Evolutionary conservation across 164 flowering plant species (phyloP), one percentile per base, ranked within the genome.

Genomic region (Paratinospora sagittata): DNA sequence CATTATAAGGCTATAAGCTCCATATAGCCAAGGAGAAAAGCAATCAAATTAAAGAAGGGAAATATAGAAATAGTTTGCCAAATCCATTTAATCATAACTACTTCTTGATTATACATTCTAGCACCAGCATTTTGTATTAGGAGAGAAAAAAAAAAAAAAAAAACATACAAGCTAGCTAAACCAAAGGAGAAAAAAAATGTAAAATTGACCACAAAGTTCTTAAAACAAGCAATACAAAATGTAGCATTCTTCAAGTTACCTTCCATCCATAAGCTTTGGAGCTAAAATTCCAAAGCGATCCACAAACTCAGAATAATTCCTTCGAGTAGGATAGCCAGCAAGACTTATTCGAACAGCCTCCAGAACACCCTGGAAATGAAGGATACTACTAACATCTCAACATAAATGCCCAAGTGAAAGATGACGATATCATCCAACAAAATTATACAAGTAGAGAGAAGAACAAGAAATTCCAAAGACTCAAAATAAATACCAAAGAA

Each of bases 281-380:
- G 86, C 91, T 68, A 96, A 73, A 68, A 96, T 78, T 67, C 99
- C 98, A 89, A 90, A 96, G 23, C 99, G 95, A 80, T 96, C 88
- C 27, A 89, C 82, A 87, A 96, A 96, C 78, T 96, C 99, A 36
- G 88, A 80, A 73, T 86, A 96, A 67, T 88, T 89, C 81, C 90
- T 91, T 62, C 99, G 85, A 52, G 99, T 91, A 43, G 99, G 99
- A 76, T 96, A 96, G 47, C 99, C 99, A 14, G 99, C 99, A 80
- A 93, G 81, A 81, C 99, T 96, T 73, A 96, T 96, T n/a, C 99
- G 90, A 78, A 96, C 96, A 72, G 99, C 99, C 82, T 96, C 99
- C 58, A 96, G 67, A 75, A 96, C 98, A 81, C 99, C 99, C 99
- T 96, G 80, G 64, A 72, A 36, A 41, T 17, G 67, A 24, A 66